phyloP scores from a whole-genome alignment of 306 rosid genomes.

The Trifolium subterraneum region DNA sequence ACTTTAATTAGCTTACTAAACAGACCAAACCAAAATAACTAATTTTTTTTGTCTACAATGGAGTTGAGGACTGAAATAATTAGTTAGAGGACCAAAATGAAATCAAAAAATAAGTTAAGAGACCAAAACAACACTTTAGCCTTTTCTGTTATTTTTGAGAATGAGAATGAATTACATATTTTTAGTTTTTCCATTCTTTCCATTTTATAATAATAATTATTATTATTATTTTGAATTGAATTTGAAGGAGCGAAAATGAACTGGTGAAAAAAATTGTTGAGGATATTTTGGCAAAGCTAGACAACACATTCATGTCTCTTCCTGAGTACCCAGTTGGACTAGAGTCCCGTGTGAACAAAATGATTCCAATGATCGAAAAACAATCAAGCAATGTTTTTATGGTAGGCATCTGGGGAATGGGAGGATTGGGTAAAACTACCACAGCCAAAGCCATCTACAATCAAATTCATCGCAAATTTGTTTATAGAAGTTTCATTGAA shows the following conservation, averaged over 20 bases:
- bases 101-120: no score
- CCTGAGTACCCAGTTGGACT: slow-evolving; percentile 32
- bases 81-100: no score
- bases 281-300: background rate
- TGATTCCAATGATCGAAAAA: background rate
- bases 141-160: no score
- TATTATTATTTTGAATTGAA: no score
- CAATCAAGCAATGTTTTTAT: background rate
- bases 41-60: no score
- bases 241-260: background rate
- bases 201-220: background rate
- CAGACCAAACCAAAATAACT: no score
- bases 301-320: background rate
- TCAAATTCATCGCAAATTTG: background rate
- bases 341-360: background rate
- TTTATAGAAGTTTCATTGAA: background rate
- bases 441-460: slow-evolving; percentile 35
- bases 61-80: no score
- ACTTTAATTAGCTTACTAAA: no score
- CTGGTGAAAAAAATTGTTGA: background rate
- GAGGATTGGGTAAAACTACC: slow-evolving; percentile 24
- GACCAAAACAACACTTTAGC: no score
- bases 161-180: no score
- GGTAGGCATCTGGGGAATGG: background rate
- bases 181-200: background rate